These are phyloP conservation scores for Stentor roeselii DNA, from an alignment of 73 alveolate species.

Conservation along the genomic window DNA sequence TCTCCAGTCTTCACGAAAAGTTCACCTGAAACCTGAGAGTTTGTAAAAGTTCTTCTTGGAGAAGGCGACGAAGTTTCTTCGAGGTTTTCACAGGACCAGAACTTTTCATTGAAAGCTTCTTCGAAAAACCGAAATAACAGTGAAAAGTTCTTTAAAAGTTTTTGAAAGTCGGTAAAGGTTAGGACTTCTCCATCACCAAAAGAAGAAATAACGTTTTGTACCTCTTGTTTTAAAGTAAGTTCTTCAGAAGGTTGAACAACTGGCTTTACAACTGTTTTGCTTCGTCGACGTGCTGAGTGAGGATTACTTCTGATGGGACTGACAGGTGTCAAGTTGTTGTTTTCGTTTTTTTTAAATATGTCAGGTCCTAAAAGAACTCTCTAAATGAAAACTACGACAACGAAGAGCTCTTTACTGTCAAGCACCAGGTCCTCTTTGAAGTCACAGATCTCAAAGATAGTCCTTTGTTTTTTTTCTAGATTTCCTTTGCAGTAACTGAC, in stretches of 20 bases:
- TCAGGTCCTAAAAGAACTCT: not conserved
- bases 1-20: not conserved
- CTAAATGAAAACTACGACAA: not conserved
- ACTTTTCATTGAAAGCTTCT: not conserved
- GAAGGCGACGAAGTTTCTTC: not conserved
- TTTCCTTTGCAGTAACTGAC: not conserved
- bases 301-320: not conserved
- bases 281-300: not conserved
- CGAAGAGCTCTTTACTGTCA: not conserved
- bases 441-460: conserved; percentile 13
- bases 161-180: conserved; percentile 1
- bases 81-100: not conserved
- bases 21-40: not conserved
- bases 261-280: not conserved
- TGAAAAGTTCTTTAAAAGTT: not conserved
- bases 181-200: not conserved
- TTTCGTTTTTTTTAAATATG: not conserved
- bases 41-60: not conserved
- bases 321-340: not conserved
- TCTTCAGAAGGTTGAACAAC: not conserved
- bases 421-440: conserved; percentile 10
- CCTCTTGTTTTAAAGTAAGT: not conserved
- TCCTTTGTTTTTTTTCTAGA: not conserved
- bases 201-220: not conserved
- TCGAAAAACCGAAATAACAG: not conserved